Conservation (phyloP, 768 basidiomycete species). For the Boletus vermiculosoides region DNA sequence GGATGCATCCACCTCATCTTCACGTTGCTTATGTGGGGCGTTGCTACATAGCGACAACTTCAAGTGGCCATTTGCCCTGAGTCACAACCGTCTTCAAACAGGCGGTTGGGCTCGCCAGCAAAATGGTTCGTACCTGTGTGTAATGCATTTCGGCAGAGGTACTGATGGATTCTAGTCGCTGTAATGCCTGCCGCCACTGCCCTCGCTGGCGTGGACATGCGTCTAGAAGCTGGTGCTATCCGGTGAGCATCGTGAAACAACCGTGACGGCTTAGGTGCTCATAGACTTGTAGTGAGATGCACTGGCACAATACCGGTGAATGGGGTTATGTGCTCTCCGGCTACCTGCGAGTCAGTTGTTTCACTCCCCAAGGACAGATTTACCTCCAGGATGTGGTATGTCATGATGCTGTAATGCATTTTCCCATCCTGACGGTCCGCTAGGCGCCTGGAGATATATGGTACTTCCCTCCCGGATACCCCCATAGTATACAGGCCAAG, state of each 20-base stretch:
- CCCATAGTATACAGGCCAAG: conserved; percentile 56
- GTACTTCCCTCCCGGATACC: conserved; percentile 58
- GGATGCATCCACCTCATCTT: neutral
- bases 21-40: neutral
- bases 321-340: conserved; percentile 58
- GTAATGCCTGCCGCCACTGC: conserved; percentile 41
- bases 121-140: conserved; percentile 41
- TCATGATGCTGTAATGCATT: conserved; percentile 10
- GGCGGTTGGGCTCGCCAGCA: conserved; percentile 71
- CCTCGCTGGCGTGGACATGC: conserved; percentile 44
- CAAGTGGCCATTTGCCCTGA: conserved; percentile 65
- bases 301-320: conserved; percentile 44
- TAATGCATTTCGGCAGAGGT: neutral
- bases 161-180: conserved; percentile 28
- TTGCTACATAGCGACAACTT: conserved; percentile 38
- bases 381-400: conserved; percentile 55
- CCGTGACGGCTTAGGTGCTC: neutral
- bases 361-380: conserved; percentile 51
- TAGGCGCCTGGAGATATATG: conserved; percentile 47
- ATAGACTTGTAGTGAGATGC: conserved; percentile 36
- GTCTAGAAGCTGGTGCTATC: conserved; percentile 40
- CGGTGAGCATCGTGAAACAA: conserved; percentile 26
- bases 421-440: conserved; percentile 12
- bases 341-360: conserved; percentile 45
- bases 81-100: conserved; percentile 55